Base-by-base conservation (phyloP, 139 green algal species). In the Monoraphidium neglectum region DNA sequence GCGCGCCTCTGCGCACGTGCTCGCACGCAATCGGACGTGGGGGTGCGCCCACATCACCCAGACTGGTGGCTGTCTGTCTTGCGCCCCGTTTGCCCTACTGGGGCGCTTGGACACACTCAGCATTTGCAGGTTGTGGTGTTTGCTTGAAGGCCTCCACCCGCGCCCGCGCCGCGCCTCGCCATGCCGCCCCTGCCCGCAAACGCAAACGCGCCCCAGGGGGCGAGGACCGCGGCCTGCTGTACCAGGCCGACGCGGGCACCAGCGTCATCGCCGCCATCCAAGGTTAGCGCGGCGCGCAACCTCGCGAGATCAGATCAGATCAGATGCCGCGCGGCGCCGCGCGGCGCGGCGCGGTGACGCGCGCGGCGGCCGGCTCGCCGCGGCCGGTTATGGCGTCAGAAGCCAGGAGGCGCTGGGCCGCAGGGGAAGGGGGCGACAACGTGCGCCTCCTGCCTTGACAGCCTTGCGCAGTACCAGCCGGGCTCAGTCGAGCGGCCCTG, bases 191-290 rank as follows among this genome's bases (percentile, higher is more conserved):
- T 60, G 18, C 51, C 21, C 18, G 21, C 21, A 21, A 28, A 18
- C 51, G 18, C 18, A 28, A 21, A 28, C 18, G 18, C 18, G 18
- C 26, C 54, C 46, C 83, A 92, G 88, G 87, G 47, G 80, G 85
- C 53, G 85, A 92, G 40, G 90, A 94, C 80, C 79, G 82, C 33
- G 87, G 78, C 0, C 80, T 95, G 67, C 62, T 95, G 63, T 95
- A 87, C 63, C 70, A 92, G 69, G 75, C 82, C 2, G 83, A 95
- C 21, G 59, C 54, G 13, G 69, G 72, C 35, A 85, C 82, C 3
- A 77, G 72, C 24, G 37, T 95, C 56, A 56, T 89, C 33, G 67
- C 67, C 8, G 87, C 87, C n/a, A 85, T 95, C 33, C 84, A 62
- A 83, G 84, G 63, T 68, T 26, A n/a, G 37, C 33, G 10, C 18